Conservation (phyloP, 2,329 filamentous ascomycete genomes). For the Diaporthe helianthi region DNA sequence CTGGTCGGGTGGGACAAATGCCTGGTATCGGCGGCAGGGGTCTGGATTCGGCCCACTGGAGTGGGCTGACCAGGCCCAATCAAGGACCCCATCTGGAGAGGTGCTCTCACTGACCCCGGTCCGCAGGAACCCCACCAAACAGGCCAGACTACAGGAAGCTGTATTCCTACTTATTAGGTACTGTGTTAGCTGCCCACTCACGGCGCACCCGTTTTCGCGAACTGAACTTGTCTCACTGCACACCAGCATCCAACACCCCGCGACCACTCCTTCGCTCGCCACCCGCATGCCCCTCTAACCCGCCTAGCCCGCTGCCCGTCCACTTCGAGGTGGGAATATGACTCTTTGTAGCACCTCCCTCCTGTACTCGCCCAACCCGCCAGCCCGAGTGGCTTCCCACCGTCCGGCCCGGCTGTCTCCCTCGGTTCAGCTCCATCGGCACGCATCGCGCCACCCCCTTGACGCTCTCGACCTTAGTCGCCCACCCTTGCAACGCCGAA, state of each 20-base stretch:
- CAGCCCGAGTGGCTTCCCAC: neutral
- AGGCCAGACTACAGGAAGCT: neutral
- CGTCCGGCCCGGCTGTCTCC: neutral
- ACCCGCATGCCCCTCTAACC: constrained; percentile 20
- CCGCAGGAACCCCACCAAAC: neutral
- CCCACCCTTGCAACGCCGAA: constrained; percentile 2
- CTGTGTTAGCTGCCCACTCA: neutral
- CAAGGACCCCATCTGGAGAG: constrained; percentile 7
- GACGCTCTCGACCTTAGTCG: neutral
- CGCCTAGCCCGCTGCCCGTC: constrained; percentile 7
- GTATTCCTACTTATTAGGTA: no score
- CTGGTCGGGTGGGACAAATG: constrained; percentile 11
- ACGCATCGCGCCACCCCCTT: neutral
- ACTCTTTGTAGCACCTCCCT: constrained; percentile 2
- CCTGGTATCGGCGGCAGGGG: constrained; percentile 25
- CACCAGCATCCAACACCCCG: constrained; percentile 10
- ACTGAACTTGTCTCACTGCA: neutral
- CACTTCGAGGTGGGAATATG: constrained; percentile 20
- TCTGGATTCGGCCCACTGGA: constrained; percentile 4
- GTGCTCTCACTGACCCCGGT: constrained; percentile 31
- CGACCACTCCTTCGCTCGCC: constrained; percentile 17
- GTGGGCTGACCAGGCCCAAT: constrained; percentile 31
- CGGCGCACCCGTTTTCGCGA: constrained; percentile 14
- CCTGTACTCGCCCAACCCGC: constrained; percentile 3
- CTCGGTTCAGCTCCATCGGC: neutral